Evolutionary conservation across 2,329 filamentous ascomycete genomes (phyloP).

Genomic region (Polychaeton citri): DNA sequence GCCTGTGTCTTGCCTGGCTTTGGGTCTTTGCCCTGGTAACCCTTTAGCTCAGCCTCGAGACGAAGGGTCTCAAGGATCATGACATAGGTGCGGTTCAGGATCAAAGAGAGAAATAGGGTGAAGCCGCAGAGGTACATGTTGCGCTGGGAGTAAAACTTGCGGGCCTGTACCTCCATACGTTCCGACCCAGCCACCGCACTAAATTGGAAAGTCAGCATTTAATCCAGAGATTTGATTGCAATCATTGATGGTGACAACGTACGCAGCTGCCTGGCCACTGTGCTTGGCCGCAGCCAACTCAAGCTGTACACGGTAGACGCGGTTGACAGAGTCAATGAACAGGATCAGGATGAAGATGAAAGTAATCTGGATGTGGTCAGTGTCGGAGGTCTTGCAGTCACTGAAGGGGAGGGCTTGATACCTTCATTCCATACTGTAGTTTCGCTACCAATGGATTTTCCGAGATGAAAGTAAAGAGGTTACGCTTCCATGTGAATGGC

Average conservation of each 20-base stretch:
- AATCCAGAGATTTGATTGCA: neutral
- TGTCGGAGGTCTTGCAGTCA: neutral
- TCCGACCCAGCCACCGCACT: constrained; percentile 68
- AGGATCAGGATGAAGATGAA: constrained; percentile 99
- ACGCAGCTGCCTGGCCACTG: constrained; percentile 34
- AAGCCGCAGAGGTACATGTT: constrained; percentile 99
- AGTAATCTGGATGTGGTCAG: constrained; percentile 51
- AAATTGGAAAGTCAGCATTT: constrained; percentile 9
- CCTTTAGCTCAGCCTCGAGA: constrained; percentile 83
- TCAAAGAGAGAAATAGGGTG: constrained; percentile 95
- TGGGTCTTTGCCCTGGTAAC: constrained; percentile 54
- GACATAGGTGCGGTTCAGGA: constrained; percentile 96
- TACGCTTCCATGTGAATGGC: constrained; percentile 73
- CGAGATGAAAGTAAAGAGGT: constrained; percentile 91
- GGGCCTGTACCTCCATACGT: constrained; percentile 94
- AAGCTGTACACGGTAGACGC: constrained; percentile 90
- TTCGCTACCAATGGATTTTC: constrained; percentile 77
- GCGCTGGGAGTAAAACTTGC: constrained; percentile 99
- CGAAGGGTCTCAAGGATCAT: constrained; percentile 89
- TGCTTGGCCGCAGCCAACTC: constrained; percentile 68
- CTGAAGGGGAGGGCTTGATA: constrained; percentile 24
- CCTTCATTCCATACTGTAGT: constrained; percentile 91
- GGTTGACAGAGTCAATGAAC: constrained; percentile 91
- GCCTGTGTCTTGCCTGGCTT: constrained; percentile 48
- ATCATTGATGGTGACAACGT: constrained; percentile 19